Evolutionary conservation across 2,329 filamentous ascomycete genomes (phyloP), one percentile per base, ranked within the genome.

Genomic region (Cordyceps tenuipes): DNA sequence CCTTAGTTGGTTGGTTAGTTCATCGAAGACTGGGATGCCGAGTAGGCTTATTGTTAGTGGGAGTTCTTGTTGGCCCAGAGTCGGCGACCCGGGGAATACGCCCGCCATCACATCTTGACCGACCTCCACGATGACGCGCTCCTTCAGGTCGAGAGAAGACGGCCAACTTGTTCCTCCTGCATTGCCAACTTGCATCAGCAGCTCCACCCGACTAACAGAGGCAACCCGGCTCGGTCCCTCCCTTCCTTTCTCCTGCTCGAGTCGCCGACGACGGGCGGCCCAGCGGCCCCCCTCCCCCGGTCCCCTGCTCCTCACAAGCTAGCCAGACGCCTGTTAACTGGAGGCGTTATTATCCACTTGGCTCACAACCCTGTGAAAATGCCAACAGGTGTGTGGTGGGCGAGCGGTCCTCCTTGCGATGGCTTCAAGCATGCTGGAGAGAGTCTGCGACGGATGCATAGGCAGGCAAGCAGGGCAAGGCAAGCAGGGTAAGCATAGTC

Each of bases 341-440:
- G 13, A 36, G 34, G 34, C 34, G 34, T 36, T 23, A 44, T 44
- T 58, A 29, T 21, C 56, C 44, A 48, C 54, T 41, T 31, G 39
- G 17, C 8, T 48, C 10, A 13, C 39, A 12, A 26, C 34, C 29
- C 44, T 47, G 43, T 39, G 21, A 36, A 29, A 29, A 36, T 36
- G 34, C 29, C 46, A 15, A 17, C 46, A 10, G 26, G 41, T 41
- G 17, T 23, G 41, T 41, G 39, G 41, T 26, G 21, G 36, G 43
- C 19, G 17, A n/a, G 41, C 52, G 23, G 23, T 23, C 34, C 43
- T 29, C 5, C 3, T 34, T 59, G 48, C 47, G 57, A 59, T 59
- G 57, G 57, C 57, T 15, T 59, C 57, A 59, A 29, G 6, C 57
- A 52, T 46, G 39, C 26, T 41, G 41, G 34, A 9, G 34, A 36